Evolutionary conservation across 108 stramenopile species (phyloP).

Genomic region (Craspedostauros australis): DNA sequence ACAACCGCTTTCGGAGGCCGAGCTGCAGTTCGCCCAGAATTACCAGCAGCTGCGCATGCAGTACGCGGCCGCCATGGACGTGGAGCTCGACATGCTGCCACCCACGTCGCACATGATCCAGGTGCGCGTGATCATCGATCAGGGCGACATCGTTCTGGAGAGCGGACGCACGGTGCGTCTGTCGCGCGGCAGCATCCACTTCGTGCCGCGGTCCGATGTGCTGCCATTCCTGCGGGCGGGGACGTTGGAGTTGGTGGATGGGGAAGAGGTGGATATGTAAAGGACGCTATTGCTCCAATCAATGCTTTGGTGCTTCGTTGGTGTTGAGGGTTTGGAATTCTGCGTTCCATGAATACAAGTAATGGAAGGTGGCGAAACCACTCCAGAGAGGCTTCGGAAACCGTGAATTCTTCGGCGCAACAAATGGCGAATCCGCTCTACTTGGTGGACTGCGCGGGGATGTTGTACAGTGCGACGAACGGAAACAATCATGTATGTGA

Average conservation of each 20-base stretch:
- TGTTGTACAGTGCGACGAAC: too few species aligned
- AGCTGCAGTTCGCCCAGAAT: constrained; percentile 18
- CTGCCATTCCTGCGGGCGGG: constrained; percentile 83
- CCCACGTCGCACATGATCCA: constrained; percentile 50
- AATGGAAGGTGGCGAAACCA: too few species aligned
- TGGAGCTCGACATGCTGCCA: constrained; percentile 45
- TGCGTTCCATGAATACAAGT: too few species aligned
- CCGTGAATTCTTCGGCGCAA: too few species aligned
- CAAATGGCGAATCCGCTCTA: too few species aligned
- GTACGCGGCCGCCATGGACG: constrained; percentile 38
- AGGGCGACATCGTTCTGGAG: constrained; percentile 67
- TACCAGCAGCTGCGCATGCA: constrained; percentile 21
- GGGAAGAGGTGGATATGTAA: constrained; percentile 57
- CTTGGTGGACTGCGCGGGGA: too few species aligned
- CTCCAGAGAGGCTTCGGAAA: too few species aligned
- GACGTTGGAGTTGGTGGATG: constrained; percentile 64
- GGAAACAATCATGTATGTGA: too few species aligned
- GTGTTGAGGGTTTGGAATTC: too few species aligned
- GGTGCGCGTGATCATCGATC: constrained; percentile 64
- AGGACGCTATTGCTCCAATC: neutral
- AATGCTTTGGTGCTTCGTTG: too few species aligned
- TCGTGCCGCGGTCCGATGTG: constrained; percentile 83
- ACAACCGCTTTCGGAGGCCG: neutral
- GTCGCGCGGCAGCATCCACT: constrained; percentile 76
- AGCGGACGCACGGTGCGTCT: constrained; percentile 69